Evolutionary conservation across 352 stramenopile species (phyloP).

Genomic region (Globisporangium acanthophoron): DNA sequence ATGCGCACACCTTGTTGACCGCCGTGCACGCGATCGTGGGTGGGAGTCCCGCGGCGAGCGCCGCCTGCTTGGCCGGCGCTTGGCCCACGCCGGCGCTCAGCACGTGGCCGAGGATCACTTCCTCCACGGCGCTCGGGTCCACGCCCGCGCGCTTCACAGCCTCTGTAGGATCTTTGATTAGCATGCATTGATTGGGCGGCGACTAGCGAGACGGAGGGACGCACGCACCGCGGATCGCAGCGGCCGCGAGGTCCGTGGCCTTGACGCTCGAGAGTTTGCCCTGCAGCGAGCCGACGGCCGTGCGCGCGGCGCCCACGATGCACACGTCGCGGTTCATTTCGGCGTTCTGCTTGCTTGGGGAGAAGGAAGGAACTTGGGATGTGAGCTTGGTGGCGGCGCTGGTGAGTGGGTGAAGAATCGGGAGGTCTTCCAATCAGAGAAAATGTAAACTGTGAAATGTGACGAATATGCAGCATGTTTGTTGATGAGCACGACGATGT

Average conservation of each 20-base stretch:
- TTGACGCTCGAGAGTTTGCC: slow-evolving; percentile 80
- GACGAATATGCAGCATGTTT: not conserved
- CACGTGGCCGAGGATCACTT: slow-evolving; percentile 95
- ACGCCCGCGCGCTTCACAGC: slow-evolving; percentile 48
- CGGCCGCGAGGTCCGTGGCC: slow-evolving; percentile 85
- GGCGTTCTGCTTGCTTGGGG: not conserved
- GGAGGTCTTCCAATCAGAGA: too few relatives aligned
- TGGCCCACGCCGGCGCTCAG: slow-evolving; percentile 93
- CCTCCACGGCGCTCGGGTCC: slow-evolving; percentile 64
- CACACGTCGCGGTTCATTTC: slow-evolving; percentile 61
- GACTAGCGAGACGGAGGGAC: not conserved
- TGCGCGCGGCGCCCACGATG: slow-evolving; percentile 93
- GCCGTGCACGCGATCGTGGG: slow-evolving; percentile 89
- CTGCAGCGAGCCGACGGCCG: slow-evolving; percentile 91
- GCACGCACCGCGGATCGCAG: slow-evolving; percentile 69
- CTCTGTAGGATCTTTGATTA: slow-evolving; percentile 9
- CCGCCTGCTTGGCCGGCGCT: slow-evolving; percentile 91
- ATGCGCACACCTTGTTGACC: slow-evolving; percentile 98
- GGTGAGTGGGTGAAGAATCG: too few relatives aligned
- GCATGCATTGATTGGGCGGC: not conserved
- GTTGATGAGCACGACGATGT: not conserved
- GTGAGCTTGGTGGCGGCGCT: not conserved
- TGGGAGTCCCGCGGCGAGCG: slow-evolving; percentile 61
- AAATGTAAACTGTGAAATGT: too few relatives aligned
- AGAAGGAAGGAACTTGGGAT: too few relatives aligned